Percentiles rank a stretch among this genome's conserved stretches.
Conservation (phyloP, 192 early-diverging fungal species). For the Backusella tuberculispora region DNA sequence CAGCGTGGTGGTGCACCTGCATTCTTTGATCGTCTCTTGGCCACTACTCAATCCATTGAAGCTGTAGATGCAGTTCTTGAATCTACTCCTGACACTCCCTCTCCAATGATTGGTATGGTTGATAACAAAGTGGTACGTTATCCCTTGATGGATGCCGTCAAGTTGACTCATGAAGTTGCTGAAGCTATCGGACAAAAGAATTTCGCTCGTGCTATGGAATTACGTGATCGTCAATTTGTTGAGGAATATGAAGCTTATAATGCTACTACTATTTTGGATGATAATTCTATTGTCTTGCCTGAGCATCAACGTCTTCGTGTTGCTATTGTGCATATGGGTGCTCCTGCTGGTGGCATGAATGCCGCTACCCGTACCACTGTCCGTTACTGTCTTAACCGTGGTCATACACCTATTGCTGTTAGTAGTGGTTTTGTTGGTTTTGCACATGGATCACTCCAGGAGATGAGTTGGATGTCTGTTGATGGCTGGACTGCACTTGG, state of each 20-base stretch:
- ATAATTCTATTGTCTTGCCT: constrained; percentile 40
- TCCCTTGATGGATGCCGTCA: constrained; percentile 93
- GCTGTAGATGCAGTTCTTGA: constrained; percentile 92
- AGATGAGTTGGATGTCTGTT: constrained; percentile 82
- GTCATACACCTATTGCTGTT: constrained; percentile 86
- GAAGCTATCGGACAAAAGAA: constrained; percentile 81
- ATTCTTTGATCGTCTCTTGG: constrained; percentile 91
- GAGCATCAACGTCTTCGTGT: constrained; percentile 70
- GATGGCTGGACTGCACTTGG: constrained; percentile 92
- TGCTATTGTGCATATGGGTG: constrained; percentile 92
- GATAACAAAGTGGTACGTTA: constrained; percentile 85
- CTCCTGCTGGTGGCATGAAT: constrained; percentile 99
- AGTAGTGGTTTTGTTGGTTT: constrained; percentile 94
- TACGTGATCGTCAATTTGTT: constrained; percentile 86
- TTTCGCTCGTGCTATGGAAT: constrained; percentile 86
- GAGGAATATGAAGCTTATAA: constrained; percentile 67
- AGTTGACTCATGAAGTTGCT: constrained; percentile 86
- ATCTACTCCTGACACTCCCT: constrained; percentile 79
- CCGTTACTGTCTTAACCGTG: constrained; percentile 84
- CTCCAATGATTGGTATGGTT: constrained; percentile 91
- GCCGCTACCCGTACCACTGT: constrained; percentile 89
- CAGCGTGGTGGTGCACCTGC: constrained; percentile 93
- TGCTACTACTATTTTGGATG: constrained; percentile 54
- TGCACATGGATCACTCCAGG: constrained; percentile 75
- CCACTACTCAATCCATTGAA: constrained; percentile 92